Conservation (phyloP, 2,329 filamentous ascomycete genomes). For the Periglandula ipomoeae region DNA sequence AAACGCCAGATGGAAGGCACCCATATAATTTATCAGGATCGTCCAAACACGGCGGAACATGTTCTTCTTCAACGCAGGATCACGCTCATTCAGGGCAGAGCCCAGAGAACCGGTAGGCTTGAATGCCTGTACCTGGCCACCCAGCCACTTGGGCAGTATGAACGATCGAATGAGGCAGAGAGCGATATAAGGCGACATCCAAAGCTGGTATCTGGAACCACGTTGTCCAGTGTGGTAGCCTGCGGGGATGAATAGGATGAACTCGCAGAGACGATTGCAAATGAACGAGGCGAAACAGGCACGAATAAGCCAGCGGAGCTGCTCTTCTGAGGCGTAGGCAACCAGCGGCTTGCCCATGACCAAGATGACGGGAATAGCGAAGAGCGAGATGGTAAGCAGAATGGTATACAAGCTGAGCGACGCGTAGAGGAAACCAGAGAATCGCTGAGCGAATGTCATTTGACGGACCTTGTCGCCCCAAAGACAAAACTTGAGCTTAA, state of each 20-base stretch:
- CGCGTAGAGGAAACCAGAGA: constrained; percentile 49
- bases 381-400: constrained; percentile 42
- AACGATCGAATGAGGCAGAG: constrained; percentile 49
- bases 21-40: constrained; percentile 47
- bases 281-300: constrained; percentile 42
- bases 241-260: constrained; percentile 47
- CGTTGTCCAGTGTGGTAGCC: constrained; percentile 52
- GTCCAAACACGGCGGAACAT: constrained; percentile 44
- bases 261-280: constrained; percentile 45
- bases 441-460: constrained; percentile 48
- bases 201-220: constrained; percentile 46
- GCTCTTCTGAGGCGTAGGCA: constrained; percentile 40
- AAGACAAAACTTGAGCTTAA: constrained; percentile 52
- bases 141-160: constrained; percentile 49
- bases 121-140: constrained; percentile 49
- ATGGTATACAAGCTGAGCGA: constrained; percentile 47
- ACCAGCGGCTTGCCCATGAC: constrained; percentile 48
- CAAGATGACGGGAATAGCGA: constrained; percentile 50
- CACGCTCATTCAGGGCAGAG: constrained; percentile 49
- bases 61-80: constrained; percentile 39
- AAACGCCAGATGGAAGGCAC: constrained; percentile 44
- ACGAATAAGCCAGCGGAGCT: constrained; percentile 51
- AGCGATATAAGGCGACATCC: constrained; percentile 55
- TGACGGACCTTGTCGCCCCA: constrained; percentile 41
- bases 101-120: constrained; percentile 50